phyloP scores from a whole-genome alignment of 306 rosid genomes.

The Cicer chorassanicum region DNA sequence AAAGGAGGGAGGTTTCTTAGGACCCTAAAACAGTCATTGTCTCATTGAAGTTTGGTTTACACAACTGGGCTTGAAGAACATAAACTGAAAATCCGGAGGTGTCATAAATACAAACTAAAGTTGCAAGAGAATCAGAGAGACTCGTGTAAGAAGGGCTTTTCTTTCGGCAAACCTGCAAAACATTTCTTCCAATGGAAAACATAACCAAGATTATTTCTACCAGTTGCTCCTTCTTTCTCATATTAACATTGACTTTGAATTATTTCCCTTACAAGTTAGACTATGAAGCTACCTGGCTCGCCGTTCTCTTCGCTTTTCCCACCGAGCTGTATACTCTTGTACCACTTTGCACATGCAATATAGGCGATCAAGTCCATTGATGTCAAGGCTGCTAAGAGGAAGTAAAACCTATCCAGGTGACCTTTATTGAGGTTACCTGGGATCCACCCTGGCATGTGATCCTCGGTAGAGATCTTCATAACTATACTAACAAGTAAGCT shows the following conservation, averaged over 20 bases:
- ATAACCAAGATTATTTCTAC: slow-evolving; percentile 42
- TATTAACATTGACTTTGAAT: slow-evolving; percentile 54
- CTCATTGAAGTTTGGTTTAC: slow-evolving; percentile 46
- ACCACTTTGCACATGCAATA: slow-evolving; percentile 86
- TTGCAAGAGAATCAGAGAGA: slow-evolving; percentile 52
- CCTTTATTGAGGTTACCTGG: slow-evolving; percentile 97
- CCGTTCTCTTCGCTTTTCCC: slow-evolving; percentile 59
- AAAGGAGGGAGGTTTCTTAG: slow-evolving; percentile 48
- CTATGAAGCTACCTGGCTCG: slow-evolving; percentile 49
- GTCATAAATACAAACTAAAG: slow-evolving; percentile 38
- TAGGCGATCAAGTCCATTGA: slow-evolving; percentile 74
- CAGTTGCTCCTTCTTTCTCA: slow-evolving; percentile 58
- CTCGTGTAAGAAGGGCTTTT: slow-evolving; percentile 49
- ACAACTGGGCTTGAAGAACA: slow-evolving; percentile 43
- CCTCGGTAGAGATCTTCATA: slow-evolving; percentile 91
- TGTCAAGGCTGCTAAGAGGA: slow-evolving; percentile 92
- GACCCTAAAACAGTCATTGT: slow-evolving; percentile 54
- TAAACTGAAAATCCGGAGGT: slow-evolving; percentile 40
- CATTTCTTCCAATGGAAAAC: slow-evolving; percentile 45
- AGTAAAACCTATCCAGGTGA: slow-evolving; percentile 89
- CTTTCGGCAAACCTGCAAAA: slow-evolving; percentile 35
- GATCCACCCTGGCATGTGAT: slow-evolving; percentile 97
- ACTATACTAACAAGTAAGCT: slow-evolving; percentile 89
- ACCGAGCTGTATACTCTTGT: slow-evolving; percentile 77
- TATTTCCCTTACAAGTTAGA: slow-evolving; percentile 46